A percentile compares a stretch with the other conserved stretches of the same genome.
Evolutionary conservation across 208 protist species (phyloP).

Genomic region (Leptomonas seymouri): DNA sequence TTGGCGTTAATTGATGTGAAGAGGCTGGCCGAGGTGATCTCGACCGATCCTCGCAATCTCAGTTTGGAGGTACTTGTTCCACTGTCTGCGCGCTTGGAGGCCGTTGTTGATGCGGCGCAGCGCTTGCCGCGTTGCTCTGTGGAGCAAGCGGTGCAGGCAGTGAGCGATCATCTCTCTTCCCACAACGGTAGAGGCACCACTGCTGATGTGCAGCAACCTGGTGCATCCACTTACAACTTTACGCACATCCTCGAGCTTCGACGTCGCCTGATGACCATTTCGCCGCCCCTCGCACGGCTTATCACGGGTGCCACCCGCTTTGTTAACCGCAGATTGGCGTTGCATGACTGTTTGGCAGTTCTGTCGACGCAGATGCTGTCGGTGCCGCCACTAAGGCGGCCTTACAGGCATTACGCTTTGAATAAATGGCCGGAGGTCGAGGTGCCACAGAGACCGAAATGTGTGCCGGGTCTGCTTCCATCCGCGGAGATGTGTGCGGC

Average conservation of each 20-base stretch:
- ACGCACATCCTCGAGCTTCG: conserved; percentile 20
- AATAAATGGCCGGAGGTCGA: neutral
- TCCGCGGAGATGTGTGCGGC: neutral
- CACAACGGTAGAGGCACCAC: neutral
- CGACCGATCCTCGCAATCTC: conserved; percentile 25
- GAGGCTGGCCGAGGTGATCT: conserved; percentile 15
- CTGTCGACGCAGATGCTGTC: conserved; percentile 20
- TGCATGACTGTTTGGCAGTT: conserved; percentile 26
- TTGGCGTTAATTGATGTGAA: conserved; percentile 10
- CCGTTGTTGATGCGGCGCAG: conserved; percentile 22
- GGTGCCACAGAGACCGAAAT: neutral
- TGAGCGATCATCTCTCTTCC: neutral
- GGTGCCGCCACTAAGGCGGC: conserved; percentile 18
- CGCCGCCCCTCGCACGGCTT: conserved; percentile 22
- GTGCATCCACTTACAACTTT: neutral
- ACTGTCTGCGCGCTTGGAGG: conserved; percentile 16
- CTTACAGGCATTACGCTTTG: neutral
- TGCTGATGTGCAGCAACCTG: neutral
- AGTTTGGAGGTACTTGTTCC: conserved; percentile 27
- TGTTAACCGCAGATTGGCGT: conserved; percentile 1
- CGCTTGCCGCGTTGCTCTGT: conserved; percentile 24
- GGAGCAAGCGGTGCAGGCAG: neutral
- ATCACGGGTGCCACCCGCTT: conserved; percentile 27
- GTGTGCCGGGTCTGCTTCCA: neutral
- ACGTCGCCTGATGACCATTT: neutral